A percentile compares a stretch with the other conserved stretches of the same genome.
Conservation (phyloP, 306 rosid species). For the Cyclanthera cordifolia region DNA sequence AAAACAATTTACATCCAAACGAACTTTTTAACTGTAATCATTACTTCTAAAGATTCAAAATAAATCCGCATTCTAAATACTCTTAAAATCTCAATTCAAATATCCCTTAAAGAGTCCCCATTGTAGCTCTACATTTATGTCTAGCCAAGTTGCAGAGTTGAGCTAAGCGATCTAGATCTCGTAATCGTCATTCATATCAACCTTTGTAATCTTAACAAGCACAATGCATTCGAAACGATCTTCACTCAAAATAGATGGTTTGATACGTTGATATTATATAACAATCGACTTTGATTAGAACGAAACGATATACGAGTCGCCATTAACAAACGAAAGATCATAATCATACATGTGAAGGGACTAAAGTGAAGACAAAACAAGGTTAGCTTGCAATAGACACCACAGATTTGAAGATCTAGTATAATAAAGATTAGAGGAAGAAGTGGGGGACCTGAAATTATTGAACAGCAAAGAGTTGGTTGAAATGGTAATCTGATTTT, state of each 20-base stretch:
- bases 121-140: neutral
- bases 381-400: neutral
- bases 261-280: neutral
- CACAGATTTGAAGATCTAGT: conserved; percentile 3
- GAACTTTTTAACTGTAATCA: no score
- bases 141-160: neutral
- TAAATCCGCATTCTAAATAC: no score
- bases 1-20: no score
- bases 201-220: neutral
- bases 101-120: neutral
- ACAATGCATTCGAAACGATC: neutral
- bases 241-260: neutral
- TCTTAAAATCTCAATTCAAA: no score
- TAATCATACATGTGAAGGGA: conserved; percentile 8
- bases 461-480: conserved; percentile 1
- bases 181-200: neutral
- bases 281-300: neutral
- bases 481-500: conserved; percentile 14
- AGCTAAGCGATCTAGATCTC: neutral
- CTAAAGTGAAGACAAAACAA: conserved; percentile 11
- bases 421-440: neutral
- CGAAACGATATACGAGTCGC: neutral
- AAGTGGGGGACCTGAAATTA: conserved; percentile 17
- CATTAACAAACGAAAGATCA: conserved; percentile 1
- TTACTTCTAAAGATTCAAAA: no score